Conservation (phyloP, 2,329 filamentous ascomycete genomes). For the Dactylellina cionopaga region DNA sequence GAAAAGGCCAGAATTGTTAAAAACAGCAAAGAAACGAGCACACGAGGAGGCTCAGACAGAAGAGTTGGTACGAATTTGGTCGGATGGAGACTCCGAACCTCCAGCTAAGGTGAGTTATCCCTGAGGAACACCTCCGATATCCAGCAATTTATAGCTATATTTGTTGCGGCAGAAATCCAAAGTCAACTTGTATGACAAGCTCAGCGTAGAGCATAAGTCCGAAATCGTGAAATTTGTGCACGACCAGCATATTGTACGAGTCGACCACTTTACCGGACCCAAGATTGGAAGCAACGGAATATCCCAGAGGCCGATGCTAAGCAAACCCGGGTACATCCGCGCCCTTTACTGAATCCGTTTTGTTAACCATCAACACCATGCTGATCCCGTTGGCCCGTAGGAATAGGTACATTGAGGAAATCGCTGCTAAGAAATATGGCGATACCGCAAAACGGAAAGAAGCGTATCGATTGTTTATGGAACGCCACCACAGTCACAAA, state of each 20-base stretch:
- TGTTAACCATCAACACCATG: background rate
- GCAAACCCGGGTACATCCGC: constrained; percentile 37
- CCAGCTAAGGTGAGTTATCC: constrained; percentile 28
- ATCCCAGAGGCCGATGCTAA: constrained; percentile 43
- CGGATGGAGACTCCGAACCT: constrained; percentile 25
- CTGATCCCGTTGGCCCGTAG: constrained; percentile 13
- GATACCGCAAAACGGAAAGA: constrained; percentile 31
- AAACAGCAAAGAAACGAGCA: constrained; percentile 30
- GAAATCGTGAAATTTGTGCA: constrained; percentile 32
- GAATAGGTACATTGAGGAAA: constrained; percentile 40
- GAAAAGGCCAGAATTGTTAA: constrained; percentile 20
- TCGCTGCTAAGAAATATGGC: constrained; percentile 27
- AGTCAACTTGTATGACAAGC: constrained; percentile 26
- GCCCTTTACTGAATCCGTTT: background rate
- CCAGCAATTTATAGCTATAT: background rate
- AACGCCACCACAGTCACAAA: constrained; percentile 47
- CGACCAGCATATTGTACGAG: constrained; percentile 46
- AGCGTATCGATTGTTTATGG: constrained; percentile 46
- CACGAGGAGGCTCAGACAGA: constrained; percentile 24
- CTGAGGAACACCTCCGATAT: no score
- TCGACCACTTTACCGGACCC: constrained; percentile 48
- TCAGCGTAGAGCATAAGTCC: constrained; percentile 25
- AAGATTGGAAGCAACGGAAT: constrained; percentile 44
- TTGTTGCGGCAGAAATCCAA: constrained; percentile 3
- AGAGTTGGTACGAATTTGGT: constrained; percentile 41